phyloP scores from a whole-genome alignment of 495 filamentous ascomycete species.

The Lasiosphaeria hispida region DNA sequence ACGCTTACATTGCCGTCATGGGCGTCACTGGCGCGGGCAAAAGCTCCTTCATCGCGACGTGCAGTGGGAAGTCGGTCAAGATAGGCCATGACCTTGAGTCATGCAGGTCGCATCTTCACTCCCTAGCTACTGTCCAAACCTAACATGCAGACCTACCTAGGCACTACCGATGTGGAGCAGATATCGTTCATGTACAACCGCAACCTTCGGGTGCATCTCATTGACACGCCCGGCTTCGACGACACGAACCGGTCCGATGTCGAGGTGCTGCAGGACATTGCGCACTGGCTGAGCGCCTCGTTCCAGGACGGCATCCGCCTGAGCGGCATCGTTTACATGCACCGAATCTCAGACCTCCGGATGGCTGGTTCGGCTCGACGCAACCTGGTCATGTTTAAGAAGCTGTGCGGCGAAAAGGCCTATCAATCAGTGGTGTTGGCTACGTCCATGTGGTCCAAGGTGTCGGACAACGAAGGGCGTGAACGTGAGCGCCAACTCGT shows the following conservation, averaged over 20 bases:
- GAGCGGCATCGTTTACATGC: slow-evolving; percentile 45
- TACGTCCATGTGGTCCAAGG: slow-evolving; percentile 41
- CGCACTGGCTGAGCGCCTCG: slow-evolving; percentile 20
- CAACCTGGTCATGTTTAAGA: slow-evolving; percentile 43
- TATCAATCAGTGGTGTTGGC: slow-evolving; percentile 39
- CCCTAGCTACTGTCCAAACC: neutral
- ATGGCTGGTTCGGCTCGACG: slow-evolving; percentile 37
- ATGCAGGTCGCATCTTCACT: slow-evolving; percentile 18
- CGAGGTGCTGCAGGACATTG: slow-evolving; percentile 42
- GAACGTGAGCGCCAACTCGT: slow-evolving; percentile 38
- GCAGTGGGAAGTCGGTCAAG: slow-evolving; percentile 19
- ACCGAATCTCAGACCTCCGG: slow-evolving; percentile 40
- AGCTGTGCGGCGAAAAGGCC: slow-evolving; percentile 39
- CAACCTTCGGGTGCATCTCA: slow-evolving; percentile 20
- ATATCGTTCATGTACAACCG: slow-evolving; percentile 18
- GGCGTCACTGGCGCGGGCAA: slow-evolving; percentile 41
- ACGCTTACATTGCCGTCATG: slow-evolving; percentile 26
- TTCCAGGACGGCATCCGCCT: slow-evolving; percentile 9
- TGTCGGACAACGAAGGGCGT: slow-evolving; percentile 19
- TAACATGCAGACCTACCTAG: neutral
- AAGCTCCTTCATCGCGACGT: slow-evolving; percentile 35
- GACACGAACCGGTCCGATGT: slow-evolving; percentile 39
- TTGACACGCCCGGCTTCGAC: slow-evolving; percentile 49
- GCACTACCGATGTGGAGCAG: neutral
- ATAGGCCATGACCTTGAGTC: slow-evolving; percentile 28